Evolutionary conservation across 768 basidiomycete species (phyloP).

Genomic region (Melanogaster broomeanus): DNA sequence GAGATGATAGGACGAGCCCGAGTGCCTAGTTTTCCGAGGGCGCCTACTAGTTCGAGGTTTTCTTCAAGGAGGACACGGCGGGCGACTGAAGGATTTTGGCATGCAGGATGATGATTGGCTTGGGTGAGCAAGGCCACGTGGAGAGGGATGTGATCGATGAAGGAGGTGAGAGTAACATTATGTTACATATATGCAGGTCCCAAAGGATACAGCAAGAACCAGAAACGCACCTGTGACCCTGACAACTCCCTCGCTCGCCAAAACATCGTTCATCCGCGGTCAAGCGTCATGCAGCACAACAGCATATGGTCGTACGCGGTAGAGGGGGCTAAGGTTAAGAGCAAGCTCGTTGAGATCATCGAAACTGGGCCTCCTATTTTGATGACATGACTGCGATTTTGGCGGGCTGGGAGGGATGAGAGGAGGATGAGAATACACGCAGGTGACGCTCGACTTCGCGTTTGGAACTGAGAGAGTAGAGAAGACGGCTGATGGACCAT

Average conservation of each 20-base stretch:
- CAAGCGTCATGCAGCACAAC: constrained; percentile 96
- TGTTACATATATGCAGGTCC: no score
- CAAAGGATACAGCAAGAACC: neutral
- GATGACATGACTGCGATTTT: constrained; percentile 97
- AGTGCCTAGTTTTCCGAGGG: constrained; percentile 94
- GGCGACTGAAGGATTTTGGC: constrained; percentile 93
- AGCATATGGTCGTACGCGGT: constrained; percentile 96
- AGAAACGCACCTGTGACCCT: constrained; percentile 80
- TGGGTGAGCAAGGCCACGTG: no score
- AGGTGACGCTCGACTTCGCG: constrained; percentile 98
- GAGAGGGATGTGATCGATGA: no score
- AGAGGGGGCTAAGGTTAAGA: constrained; percentile 92
- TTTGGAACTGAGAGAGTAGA: constrained; percentile 96
- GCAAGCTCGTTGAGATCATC: constrained; percentile 92
- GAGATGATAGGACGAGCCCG: constrained; percentile 97
- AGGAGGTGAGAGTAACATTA: no score
- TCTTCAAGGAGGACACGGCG: constrained; percentile 97
- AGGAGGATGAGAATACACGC: constrained; percentile 95
- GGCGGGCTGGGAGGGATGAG: constrained; percentile 84
- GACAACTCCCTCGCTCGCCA: constrained; percentile 92
- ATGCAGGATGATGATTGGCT: constrained; percentile 45
- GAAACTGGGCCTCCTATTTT: constrained; percentile 97
- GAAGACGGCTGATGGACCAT: constrained; percentile 94
- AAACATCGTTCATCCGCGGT: constrained; percentile 91
- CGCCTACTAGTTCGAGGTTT: constrained; percentile 91